Base-by-base conservation (phyloP, 192 early-diverging fungal species). In the Coemansia sp. region DNA sequence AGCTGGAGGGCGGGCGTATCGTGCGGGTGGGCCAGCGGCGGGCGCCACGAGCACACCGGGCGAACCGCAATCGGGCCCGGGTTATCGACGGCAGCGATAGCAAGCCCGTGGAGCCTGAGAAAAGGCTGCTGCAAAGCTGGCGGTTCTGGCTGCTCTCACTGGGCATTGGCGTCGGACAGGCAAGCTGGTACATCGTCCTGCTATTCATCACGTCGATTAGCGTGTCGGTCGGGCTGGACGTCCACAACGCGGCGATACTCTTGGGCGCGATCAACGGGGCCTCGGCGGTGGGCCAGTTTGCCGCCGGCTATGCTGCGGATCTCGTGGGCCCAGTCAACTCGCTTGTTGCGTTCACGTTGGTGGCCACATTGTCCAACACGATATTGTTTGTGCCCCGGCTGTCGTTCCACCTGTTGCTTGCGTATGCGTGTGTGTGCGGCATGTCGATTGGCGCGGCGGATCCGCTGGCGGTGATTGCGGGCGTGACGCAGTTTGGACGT, bases 221-320 rank as follows among this genome's bases (percentile, higher is more conserved):
- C 34, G 67, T 77, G 7, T 66, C 74, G 0, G 63, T 59, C 1
- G 74, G 74, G 4, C 20, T 77, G 8, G 74, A 63, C 7, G 74
- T 77, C 6, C 63, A 65, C 60, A 77, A 77, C 26, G 67, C 74
- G 0, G 74, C 74, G 0, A 66, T 77, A 4, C 38, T 70, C 11
- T 41, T 77, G 9, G 67, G 74, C 0, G 46, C 67, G 14, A 62
- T 66, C 20, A 77, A 77, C 17, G 74, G 67, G 2, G 74, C 74
- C 0, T 77, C 74, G 0, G 67, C 74, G 0, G 67, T 77, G 0
- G 74, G 74, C 4, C 74, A 65, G 29, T 77, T 77, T 30, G 30
- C 38, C 0, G 74, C 74, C 2, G 74, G 74, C 26, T 77, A 70
- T 14, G 74, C 63, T 0, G 74, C 74, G 0, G 63, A 77, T 21